Base-by-base conservation (phyloP, 2,329 filamentous ascomycete species). In the Claviceps fusiformis region DNA sequence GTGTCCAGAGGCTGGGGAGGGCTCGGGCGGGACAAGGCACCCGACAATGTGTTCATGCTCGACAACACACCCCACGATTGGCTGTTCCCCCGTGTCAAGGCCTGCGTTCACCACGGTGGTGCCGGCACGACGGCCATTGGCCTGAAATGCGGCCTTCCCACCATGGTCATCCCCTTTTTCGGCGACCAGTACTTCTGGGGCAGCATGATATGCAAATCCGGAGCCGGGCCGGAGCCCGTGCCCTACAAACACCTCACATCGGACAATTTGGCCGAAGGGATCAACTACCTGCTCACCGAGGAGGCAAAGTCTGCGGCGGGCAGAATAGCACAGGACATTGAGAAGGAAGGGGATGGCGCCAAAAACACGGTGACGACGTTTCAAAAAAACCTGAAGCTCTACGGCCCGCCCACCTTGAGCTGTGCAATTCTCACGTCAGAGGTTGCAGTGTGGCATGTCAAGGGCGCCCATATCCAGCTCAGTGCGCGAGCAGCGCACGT, bases 121-220 rank as follows among this genome's bases (percentile, higher is more conserved):
- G 87, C 87, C 0, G 86, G 86, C 2, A 90, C 86, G 0, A 87
- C 85, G 0, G 86, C 86, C 1, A 86, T 86, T 50, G 85, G 85
- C 1, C 72, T 90, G 37, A 87, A 86, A 65, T 85, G 79, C 59
- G 86, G 78, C 3, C 80, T 79, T 61, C 86, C 86, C 0, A 88
- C 83, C 5, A 85, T 89, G 79, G 79, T 89, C 31, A 83, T 90
- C 2, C 86, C 86, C 0, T 90, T 90, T 69, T 90, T 90, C 60
- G 86, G 86, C 3, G 86, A 90, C 63, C 86, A 90, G 66, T 78
- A 84, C 51, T 90, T 90, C 64, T 90, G 87, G 86, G 86, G 86
- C 2, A 73, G 75, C 19, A 87, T 87, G 80, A 75, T 89, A 1
- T 75, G 75, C 5, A 78, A 75, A 39, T 75, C 81, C 1, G 77